Evolutionary conservation across 2,329 filamentous ascomycete genomes (phyloP), one percentile per base, ranked within the genome.

Genomic region (Fusarium fracticaudum): DNA sequence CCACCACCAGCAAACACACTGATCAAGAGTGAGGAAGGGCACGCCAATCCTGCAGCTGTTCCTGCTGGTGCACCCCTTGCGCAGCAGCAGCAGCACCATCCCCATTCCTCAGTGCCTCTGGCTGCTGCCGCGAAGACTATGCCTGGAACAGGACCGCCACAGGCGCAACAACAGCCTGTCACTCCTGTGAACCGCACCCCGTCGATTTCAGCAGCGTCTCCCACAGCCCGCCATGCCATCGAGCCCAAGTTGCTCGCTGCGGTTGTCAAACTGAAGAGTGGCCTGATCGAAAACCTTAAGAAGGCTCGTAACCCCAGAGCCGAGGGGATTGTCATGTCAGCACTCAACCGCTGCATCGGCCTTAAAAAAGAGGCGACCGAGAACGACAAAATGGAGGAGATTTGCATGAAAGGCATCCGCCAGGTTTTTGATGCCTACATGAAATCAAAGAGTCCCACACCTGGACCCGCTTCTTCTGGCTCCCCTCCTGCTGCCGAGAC

Each of bases 291-390:
- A 59, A 86, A 86, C 64, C 81, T 88, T 47, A 82, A 82, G 57
- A 85, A 84, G 69, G 83, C 84, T 3, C 81, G 82, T 20, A 81
- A 82, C 18, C 83, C 84, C 33, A 82, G 84, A 64, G 81, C 85
- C 22, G 84, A 87, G 64, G 85, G 83, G 31, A 84, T 88, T 31
- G 85, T 87, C 67, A 87, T 88, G 83, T 87, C 86, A 12, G 87
- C 87, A 18, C 80, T 89, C 69, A 88, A 88, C 70, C 86, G 86
- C 33, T 86, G 84, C 50, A 79, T 88, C 15, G 86, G 86, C 0
- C 82, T 89, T 53, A 84, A 87, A 69, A 82, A 82, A 31, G 81
- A 82, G 47, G 82, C 83, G 12, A 85, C 84, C 1, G 85, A 84
- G 47, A 84, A 85, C 60, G 84, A 86, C 43, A 82, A 83, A 66